phyloP scores from a whole-genome alignment of 2,329 filamentous ascomycete genomes.

The Laburnicola sp. region DNA sequence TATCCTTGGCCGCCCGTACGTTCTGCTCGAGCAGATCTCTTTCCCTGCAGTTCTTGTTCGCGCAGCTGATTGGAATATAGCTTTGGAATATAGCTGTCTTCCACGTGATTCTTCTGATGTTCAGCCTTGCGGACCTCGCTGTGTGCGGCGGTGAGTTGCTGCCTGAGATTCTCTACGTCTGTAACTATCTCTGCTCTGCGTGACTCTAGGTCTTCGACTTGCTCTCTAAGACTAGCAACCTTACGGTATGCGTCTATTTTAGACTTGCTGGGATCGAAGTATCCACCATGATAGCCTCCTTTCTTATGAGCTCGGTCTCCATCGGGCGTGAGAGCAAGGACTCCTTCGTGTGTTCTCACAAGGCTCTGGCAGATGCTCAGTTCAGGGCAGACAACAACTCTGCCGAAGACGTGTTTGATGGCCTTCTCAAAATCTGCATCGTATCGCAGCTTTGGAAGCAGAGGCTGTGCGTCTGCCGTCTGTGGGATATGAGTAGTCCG shows the following conservation, averaged over 20 bases:
- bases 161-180: conserved; percentile 77
- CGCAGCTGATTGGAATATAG: conserved; percentile 81
- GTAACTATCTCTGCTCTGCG: conserved; percentile 67
- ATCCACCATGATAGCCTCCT: conserved; percentile 93
- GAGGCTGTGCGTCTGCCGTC: conserved; percentile 82
- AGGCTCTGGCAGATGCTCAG: conserved; percentile 87
- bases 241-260: conserved; percentile 81
- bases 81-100: conserved; percentile 81
- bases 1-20: conserved; percentile 63
- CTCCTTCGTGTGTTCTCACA: conserved; percentile 77
- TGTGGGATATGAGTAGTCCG: conserved; percentile 76
- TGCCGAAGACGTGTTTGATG: conserved; percentile 93
- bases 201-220: conserved; percentile 68
- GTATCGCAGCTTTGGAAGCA: conserved; percentile 82
- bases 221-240: conserved; percentile 72
- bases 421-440: conserved; percentile 78
- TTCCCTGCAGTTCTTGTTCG: conserved; percentile 75
- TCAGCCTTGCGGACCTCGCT: conserved; percentile 82
- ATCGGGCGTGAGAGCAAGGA: conserved; percentile 91
- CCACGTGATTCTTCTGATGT: conserved; percentile 74
- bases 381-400: conserved; percentile 90
- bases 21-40: conserved; percentile 75
- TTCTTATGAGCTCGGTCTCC: conserved; percentile 95
- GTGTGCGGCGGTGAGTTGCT: conserved; percentile 85
- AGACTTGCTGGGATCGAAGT: conserved; percentile 82